Evolutionary conservation across 768 basidiomycete species (phyloP).

Genomic region (Mycena vitilis): DNA sequence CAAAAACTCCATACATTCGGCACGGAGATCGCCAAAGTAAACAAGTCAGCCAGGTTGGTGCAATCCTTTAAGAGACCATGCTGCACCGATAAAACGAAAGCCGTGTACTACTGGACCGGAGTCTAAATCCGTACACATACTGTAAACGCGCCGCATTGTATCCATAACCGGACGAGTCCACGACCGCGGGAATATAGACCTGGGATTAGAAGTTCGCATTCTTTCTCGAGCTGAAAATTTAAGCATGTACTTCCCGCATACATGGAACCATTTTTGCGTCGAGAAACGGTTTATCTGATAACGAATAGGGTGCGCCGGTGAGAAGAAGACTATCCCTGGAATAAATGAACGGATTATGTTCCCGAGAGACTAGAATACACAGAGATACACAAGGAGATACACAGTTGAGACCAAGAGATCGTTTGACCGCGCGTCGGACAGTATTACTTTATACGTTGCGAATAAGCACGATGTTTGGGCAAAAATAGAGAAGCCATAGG

Average conservation of each 20-base stretch:
- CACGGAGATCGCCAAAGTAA: not conserved
- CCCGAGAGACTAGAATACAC: slow-evolving; percentile 26
- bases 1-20: not conserved
- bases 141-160: not conserved
- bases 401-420: slow-evolving; percentile 12
- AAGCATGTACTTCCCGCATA: slow-evolving; percentile 11
- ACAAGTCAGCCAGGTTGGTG: not conserved
- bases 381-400: slow-evolving; percentile 21
- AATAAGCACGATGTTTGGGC: slow-evolving; percentile 32
- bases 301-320: not conserved
- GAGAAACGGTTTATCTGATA: slow-evolving; percentile 25
- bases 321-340: not conserved
- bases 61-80: not conserved
- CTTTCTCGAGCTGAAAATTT: not conserved
- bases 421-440: not conserved
- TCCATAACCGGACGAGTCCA: slow-evolving; percentile 25
- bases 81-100: no score
- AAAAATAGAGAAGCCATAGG: slow-evolving; percentile 61
- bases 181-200: slow-evolving; percentile 23
- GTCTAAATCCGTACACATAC: no score
- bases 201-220: not conserved
- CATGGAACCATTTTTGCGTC: slow-evolving; percentile 5
- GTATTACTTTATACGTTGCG: slow-evolving; percentile 29
- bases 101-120: slow-evolving; percentile 19
- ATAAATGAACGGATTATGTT: not conserved